Evolutionary conservation across 2,329 filamentous ascomycete genomes (phyloP), one percentile per base, ranked within the genome.

Genomic region (Penicillium sp.): DNA sequence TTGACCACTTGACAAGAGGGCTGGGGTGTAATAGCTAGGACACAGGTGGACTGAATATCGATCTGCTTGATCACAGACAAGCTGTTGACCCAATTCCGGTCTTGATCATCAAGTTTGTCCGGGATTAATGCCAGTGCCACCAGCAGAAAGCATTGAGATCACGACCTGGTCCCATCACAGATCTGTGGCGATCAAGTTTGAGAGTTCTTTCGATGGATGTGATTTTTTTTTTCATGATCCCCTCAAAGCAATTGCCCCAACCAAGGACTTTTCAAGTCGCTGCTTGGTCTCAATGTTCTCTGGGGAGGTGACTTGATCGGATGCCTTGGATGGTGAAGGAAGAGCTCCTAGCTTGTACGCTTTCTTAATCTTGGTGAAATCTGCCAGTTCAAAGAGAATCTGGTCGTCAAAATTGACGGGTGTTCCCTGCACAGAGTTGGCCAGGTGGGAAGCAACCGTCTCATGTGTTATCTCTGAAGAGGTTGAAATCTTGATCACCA

Each of bases 311-410:
- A 36, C 14, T 36, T 36, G 34, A n/a, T 36, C 34, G 6, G 34
- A 4, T 13, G 34, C 34, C 34, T 64, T 68, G 5, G 57, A 42
- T 34, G 57, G 73, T 61, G 79, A 81, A 44, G 77, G 73, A n/a
- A 84, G 69, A 7, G 81, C 79, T 58, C 88, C 88, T 29, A 97
- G 75, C 71, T 96, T 96, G 75, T 97, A 97, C 58, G 90, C 86
- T 75, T 96, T 97, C 67, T 84, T 85, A 31, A 97, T 83, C 67
- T 86, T 88, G 21, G 77, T 70, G 64, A 88, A 71, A 68, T 96
- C 90, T 2, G 86, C 83, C 24, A 84, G 75, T 0, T 72, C 66
- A 0, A 74, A 70, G 18, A 96, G 72, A n/a, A 77, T 78, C 4
- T 81, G 81, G 64, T 96, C 88, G 1, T 83, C 81, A 53, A 91